Conservation (phyloP, 345 rosid species). For the Gossypium australe region DNA sequence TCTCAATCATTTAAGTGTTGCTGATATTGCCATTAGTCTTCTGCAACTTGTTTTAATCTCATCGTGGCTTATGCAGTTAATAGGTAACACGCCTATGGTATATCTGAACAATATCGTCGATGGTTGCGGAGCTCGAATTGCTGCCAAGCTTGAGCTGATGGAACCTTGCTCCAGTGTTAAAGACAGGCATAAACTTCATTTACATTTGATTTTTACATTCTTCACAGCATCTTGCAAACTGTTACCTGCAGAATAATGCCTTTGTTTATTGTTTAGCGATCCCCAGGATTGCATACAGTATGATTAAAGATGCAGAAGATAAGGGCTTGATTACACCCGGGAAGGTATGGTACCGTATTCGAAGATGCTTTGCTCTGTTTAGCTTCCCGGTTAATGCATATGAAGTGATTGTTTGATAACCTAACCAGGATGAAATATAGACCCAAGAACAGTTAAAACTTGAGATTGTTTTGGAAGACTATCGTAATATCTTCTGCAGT, state of each 20-base stretch:
- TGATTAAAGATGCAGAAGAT: conserved; percentile 78
- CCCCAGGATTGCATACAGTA: conserved; percentile 45
- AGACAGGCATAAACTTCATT: conserved; percentile 30
- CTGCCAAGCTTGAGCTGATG: conserved; percentile 68
- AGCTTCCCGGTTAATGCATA: background rate
- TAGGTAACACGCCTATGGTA: conserved; percentile 65
- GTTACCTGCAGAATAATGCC: background rate
- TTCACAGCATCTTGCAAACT: background rate
- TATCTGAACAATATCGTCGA: conserved; percentile 53
- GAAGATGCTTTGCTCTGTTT: background rate
- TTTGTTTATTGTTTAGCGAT: background rate
- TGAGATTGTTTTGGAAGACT: background rate
- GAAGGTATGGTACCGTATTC: conserved; percentile 28
- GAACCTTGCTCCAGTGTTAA: conserved; percentile 51
- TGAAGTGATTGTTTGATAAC: background rate
- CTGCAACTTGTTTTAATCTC: background rate
- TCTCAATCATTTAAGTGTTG: background rate
- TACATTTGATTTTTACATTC: background rate
- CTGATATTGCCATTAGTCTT: background rate
- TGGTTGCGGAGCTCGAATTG: conserved; percentile 58
- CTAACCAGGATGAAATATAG: background rate
- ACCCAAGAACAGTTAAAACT: background rate
- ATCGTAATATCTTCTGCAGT: too few species aligned
- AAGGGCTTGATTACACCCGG: conserved; percentile 57
- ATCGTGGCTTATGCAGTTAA: conserved; percentile 31